phyloP scores from a whole-genome alignment of 306 rosid species.

The Phaseolus lunatus region DNA sequence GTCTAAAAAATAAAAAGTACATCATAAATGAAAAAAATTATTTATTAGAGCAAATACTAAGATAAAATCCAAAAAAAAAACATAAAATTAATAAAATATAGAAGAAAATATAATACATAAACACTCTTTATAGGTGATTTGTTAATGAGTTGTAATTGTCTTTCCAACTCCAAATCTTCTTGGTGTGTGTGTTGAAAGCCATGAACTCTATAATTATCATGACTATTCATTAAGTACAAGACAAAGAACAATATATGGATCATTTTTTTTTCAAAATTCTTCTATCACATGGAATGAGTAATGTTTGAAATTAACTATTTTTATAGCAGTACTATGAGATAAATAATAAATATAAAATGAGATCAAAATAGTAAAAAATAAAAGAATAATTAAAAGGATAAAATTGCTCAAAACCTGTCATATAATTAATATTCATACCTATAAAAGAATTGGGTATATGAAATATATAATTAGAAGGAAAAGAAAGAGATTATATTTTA shows the following conservation, averaged over 20 bases:
- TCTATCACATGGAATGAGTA: not conserved
- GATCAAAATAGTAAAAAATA: too few species aligned
- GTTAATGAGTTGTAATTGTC: constrained; percentile 9
- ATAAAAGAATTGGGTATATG: too few species aligned
- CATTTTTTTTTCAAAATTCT: not conserved
- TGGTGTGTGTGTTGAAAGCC: too few species aligned
- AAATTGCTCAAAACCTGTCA: too few species aligned
- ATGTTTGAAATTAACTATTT: too few species aligned
- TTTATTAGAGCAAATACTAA: not conserved
- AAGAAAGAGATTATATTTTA: too few species aligned
- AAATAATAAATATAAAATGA: too few species aligned
- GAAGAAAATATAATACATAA: not conserved
- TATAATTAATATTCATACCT: too few species aligned
- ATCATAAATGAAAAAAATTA: not conserved
- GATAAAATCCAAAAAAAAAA: too few species aligned
- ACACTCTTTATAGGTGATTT: constrained; percentile 37
- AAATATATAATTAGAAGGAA: too few species aligned
- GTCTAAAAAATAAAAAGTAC: not conserved
- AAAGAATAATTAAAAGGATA: too few species aligned
- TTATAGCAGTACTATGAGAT: too few species aligned
- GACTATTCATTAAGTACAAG: not conserved
- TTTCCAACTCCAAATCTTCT: constrained; percentile 38
- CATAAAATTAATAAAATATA: not conserved
- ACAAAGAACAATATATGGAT: not conserved
- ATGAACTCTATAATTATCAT: not conserved